Base-by-base conservation (phyloP, 202 grass and related monocot species). In the Tripidium arundinaceum region DNA sequence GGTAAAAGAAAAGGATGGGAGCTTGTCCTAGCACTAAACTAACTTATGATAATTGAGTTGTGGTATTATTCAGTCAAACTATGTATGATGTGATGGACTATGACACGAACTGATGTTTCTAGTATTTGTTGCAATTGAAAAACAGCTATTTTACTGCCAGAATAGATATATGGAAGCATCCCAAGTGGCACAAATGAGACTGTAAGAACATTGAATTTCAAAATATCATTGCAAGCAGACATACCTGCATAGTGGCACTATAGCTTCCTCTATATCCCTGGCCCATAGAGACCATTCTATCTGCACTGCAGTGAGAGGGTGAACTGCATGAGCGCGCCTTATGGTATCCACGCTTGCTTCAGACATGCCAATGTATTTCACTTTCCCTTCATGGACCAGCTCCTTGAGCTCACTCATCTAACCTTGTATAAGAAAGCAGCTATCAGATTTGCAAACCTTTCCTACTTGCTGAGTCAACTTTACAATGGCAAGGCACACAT, bases 311-410 rank as follows among this genome's bases (percentile, higher is more conserved):
- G 45, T 49, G 45, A 49, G 14, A 49, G 92, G 89, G 82, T 94
- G 86, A 85, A 91, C 84, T 12, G 78, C 81, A 29, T 94, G 89
- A 11, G 86, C 89, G 22, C 84, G 63, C 37, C 79, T 91, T 58
- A 91, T 92, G 4, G 92, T 94, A 61, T 85, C 78, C 0, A 84
- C 31, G 47, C 86, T 89, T 14, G 92, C 89, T 34, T 92, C 92
- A 25, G 76, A 92, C 50, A 95, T 34, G 25, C 89, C 89, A 68
- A 95, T 83, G 62, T 92, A 95, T 64, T 79, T 90, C 0, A 95
- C 64, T 74, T 90, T 92, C 13, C 87, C 85, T 84, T 92, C 89
- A 60, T 91, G 70, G 13, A 92, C 89, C 46, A 91, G 31, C 75
- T 86, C 90, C 82, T 57, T 57, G n/a, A 57, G 52, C 52, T 57